Base-by-base conservation (phyloP, 2,329 filamentous ascomycete species). In the Fusarium globosum region DNA sequence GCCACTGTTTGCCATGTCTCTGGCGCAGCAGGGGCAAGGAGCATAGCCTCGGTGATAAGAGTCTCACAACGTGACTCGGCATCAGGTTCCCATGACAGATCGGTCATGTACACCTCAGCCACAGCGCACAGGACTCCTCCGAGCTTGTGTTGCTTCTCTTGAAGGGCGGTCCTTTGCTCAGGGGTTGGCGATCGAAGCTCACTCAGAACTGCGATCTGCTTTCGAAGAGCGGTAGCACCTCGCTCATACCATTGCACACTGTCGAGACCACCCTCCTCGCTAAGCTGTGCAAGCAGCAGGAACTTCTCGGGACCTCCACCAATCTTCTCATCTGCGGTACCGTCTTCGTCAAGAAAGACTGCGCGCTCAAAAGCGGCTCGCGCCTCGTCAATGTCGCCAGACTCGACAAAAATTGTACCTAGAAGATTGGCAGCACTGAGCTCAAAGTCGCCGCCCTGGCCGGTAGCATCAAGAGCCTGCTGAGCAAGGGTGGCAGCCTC, bases 21-120 rank as follows among this genome's bases (percentile, higher is more conserved):
- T 8, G 95, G 89, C 62, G 90, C 92, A 62, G 92, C 89, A 8
- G 96, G 95, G 66, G 93, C 93, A 69, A 97, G 90, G 77, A 97
- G 86, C 64, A 96, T 91, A 33, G 96, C 96, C 85, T 99, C 95
- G 11, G 95, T 97, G 72, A 98, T 90, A 67, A 97, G 90, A 10
- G 90, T 86, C 83, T 99, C 96, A 85, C 97, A 99, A 75, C 92
- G 90, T 74, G 89, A 86, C 85, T 99, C 96, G 10, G 96, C 96
- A 79, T 98, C 95, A 59, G 91, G 90, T 83, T 98, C 95, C 94
- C 89, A 96, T 78, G 93, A 96, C 77, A 98, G 85, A 85, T 99
- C 96, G 16, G 96, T 99, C 96, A 99, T 99, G 86, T 98, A 99
- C 56, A 99, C 94, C 85, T 99, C 96, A 12, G 94, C 92, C 69